Percentiles rank a stretch among this genome's conserved stretches.
These are phyloP conservation scores for Saccharomycopsis javanensis DNA, from an alignment of 805 yeast species.

Conservation along the genomic window DNA sequence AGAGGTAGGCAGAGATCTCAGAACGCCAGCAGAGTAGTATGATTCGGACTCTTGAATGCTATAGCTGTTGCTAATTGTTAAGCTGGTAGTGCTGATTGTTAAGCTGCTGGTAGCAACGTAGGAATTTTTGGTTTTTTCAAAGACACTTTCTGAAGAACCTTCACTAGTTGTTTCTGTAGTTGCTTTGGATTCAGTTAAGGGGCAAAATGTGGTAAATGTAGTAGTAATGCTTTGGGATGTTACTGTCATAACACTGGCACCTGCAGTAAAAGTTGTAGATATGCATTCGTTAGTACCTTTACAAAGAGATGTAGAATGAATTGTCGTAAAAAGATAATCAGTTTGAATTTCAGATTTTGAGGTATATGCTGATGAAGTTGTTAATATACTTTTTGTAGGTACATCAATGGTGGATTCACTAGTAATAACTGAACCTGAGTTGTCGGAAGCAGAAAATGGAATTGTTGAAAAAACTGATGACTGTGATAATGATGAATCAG, in stretches of 20 bases:
- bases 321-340: constrained; percentile 21
- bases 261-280: constrained; percentile 21
- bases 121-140: too few species aligned
- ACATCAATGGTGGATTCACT: background rate
- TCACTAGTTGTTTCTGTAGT: constrained; percentile 4
- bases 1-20: background rate
- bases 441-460: background rate
- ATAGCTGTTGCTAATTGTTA: too few species aligned
- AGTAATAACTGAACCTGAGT: background rate
- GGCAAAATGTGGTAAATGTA: constrained; percentile 24
- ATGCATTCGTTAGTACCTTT: constrained; percentile 23
- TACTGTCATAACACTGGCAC: constrained; percentile 21
- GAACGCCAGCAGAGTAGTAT: background rate
- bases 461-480: background rate
- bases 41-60: too few species aligned
- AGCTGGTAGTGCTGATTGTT: too few species aligned
- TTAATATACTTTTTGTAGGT: background rate
- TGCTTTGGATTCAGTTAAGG: constrained; percentile 18
- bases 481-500: too few species aligned
- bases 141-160: too few species aligned
- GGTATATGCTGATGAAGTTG: background rate
- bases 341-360: background rate
- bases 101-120: too few species aligned
- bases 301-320: constrained; percentile 9
- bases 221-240: constrained; percentile 20